Percentiles rank a stretch among this genome's conserved stretches.
These are phyloP conservation scores for Cercospora sp. DNA, from an alignment of 2,329 filamentous ascomycete species.

Conservation along the genomic window DNA sequence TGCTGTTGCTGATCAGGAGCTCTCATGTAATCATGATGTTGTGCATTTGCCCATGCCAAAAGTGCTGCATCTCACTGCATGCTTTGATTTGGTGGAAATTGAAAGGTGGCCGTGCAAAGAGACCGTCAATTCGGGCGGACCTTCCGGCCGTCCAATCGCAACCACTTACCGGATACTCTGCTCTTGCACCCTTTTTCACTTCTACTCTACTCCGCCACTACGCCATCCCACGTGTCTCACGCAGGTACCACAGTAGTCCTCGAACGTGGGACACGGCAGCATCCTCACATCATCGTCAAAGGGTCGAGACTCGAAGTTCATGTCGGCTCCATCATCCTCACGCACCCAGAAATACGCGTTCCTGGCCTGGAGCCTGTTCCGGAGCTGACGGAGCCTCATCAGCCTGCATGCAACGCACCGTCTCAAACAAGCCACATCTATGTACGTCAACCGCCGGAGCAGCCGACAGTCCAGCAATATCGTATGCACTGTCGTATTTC, in stretches of 20 bases:
- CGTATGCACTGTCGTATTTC: not conserved
- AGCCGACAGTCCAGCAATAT: not conserved
- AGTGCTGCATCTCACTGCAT: not conserved
- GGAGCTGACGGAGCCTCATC: not conserved
- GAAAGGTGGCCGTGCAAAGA: not conserved
- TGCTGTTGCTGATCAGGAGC: not conserved
- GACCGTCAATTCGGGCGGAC: not conserved
- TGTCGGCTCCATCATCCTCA: not conserved
- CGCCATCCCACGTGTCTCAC: slow-evolving; percentile 11
- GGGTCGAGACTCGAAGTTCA: not conserved
- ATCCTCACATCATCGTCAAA: not conserved
- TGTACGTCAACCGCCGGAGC: not conserved
- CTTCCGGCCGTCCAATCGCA: not conserved
- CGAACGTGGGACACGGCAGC: not conserved
- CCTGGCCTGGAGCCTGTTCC: not conserved
- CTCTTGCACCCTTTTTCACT: not conserved
- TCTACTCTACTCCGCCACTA: not conserved
- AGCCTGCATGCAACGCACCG: not conserved
- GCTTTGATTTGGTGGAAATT: not conserved
- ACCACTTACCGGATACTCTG: not conserved
- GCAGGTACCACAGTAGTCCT: not conserved
- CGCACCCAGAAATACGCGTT: not conserved
- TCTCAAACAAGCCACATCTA: not conserved
- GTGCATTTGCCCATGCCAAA: not conserved
- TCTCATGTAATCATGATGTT: not conserved